Percentiles rank a stretch among this genome's conserved stretches.
phyloP scores from a whole-genome alignment of 202 grass and related monocot genomes.

The Digitaria exilis region DNA sequence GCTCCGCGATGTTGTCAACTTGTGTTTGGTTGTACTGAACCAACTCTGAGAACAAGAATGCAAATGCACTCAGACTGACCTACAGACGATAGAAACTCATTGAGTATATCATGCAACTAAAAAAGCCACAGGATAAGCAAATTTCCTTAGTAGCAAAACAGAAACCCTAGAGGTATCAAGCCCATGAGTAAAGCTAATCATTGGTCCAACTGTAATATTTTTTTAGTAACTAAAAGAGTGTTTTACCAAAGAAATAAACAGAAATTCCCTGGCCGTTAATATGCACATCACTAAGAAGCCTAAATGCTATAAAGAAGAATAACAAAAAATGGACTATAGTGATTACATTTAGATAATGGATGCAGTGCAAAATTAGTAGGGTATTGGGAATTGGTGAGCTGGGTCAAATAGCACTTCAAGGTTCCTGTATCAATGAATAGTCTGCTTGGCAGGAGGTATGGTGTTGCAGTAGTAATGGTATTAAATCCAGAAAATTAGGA shows the following conservation, averaged over 20 bases:
- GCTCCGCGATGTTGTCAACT: conserved; percentile 96
- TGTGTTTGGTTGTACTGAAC: conserved; percentile 99
- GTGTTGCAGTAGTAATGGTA: not conserved
- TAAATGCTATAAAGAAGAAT: not conserved
- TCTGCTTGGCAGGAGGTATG: not conserved
- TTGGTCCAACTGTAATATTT: not conserved
- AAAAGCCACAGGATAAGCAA: not conserved
- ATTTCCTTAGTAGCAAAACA: not conserved
- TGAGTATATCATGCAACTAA: conserved; percentile 19
- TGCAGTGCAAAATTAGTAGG: not conserved
- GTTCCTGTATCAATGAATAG: not conserved
- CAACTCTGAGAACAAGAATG: conserved; percentile 95
- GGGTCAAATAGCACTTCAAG: not conserved
- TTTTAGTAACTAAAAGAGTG: not conserved
- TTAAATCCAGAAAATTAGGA: not conserved
- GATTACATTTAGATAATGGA: not conserved
- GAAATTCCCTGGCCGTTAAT: not conserved
- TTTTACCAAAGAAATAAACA: conserved; percentile 9
- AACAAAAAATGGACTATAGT: not conserved
- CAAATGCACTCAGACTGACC: conserved; percentile 98
- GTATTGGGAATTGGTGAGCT: not conserved
- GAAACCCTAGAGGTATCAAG: conserved; percentile 8
- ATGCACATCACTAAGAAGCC: not conserved
- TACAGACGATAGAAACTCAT: conserved; percentile 40
- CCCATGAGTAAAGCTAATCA: conserved; percentile 7